Conservation (phyloP, 352 stramenopile genomes). For the Pythium chondricola region DNA sequence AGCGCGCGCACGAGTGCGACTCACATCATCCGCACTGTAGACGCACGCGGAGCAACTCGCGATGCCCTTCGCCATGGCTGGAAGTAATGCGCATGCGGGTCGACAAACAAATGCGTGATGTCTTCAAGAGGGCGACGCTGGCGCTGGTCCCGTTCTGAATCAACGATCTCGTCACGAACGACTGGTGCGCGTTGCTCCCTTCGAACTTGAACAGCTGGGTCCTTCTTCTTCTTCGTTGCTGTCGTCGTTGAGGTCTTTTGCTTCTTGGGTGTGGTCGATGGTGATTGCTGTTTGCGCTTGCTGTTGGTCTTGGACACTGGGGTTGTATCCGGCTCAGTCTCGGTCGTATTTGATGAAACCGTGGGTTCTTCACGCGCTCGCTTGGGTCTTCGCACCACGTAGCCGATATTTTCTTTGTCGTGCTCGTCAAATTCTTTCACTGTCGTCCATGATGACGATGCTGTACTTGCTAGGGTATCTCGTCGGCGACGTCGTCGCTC, state of each 20-base stretch:
- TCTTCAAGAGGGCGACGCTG: slow-evolving; percentile 45
- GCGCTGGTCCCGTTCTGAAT: slow-evolving; percentile 4
- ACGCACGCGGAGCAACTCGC: background rate
- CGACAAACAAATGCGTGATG: slow-evolving; percentile 62
- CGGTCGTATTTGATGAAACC: background rate
- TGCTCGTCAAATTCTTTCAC: slow-evolving; percentile 34
- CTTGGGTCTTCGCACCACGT: slow-evolving; percentile 35
- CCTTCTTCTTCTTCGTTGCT: too few relatives aligned
- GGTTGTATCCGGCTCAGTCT: background rate
- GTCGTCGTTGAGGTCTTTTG: background rate
- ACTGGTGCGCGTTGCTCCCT: too few relatives aligned
- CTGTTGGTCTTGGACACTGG: slow-evolving; percentile 4
- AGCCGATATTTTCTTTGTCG: slow-evolving; percentile 72
- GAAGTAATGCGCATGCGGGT: slow-evolving; percentile 15
- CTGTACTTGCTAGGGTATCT: slow-evolving; percentile 3
- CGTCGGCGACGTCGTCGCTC: slow-evolving; percentile 1
- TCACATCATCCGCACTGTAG: slow-evolving; percentile 8
- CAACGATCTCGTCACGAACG: too few relatives aligned
- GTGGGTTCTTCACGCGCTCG: background rate
- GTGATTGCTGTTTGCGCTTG: slow-evolving; percentile 14
- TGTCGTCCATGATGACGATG: slow-evolving; percentile 5
- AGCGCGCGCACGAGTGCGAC: background rate
- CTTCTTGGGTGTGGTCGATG: slow-evolving; percentile 5
- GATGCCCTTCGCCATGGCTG: slow-evolving; percentile 7
- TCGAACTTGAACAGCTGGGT: background rate